Evolutionary conservation across 225 moss, liverwort and hornwort species (phyloP), one percentile per base, ranked within the genome.

Genomic region (Asterella californica): DNA sequence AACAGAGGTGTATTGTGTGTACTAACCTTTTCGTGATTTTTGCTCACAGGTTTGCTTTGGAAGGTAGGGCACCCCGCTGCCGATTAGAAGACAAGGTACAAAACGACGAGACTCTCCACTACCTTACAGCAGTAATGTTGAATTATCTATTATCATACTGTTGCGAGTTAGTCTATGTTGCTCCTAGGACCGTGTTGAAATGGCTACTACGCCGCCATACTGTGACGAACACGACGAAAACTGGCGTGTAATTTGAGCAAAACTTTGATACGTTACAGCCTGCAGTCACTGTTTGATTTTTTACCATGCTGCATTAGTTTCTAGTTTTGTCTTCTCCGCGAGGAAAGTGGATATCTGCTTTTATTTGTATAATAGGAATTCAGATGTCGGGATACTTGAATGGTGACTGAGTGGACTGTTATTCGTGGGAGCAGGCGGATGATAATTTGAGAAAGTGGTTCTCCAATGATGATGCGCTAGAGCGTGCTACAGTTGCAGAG

Each of bases 61-160:
- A 93, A 85, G 99, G 93, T 25, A 91, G 99, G 47, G 91, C 90
- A 65, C 99, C 99, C 0, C 87, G 87, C 22, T 99, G 99, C 79
- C 90, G 95, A 77, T 79, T 99, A 77, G 93, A 95, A 47, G 99
- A 99, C 78, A 99, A 99, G 90, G 90, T 90, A 66, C 3, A 25
- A 60, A 2, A 0, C 46, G 10, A 74, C 32, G 21, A 32, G 30
- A 14, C 5, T 46, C 25, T 47, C 48, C 11, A 71, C 75, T 17
- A 21, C 36, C 75, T 75, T 54, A 37, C 10, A 75, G 4, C 0
- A 47, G 25, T 42, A 0, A 19, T 17, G 34, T 67, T 1, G 3
- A 30, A 63, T 8, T 29, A 63, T 63, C 42, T 42, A 7, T 7
- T 2, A 7, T 42, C 7, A 42, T 2, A 42, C 7, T 7, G 42